These are phyloP conservation scores for Colletotrichum musicola DNA, from an alignment of 2,329 filamentous ascomycete genomes.

Conservation along the genomic window DNA sequence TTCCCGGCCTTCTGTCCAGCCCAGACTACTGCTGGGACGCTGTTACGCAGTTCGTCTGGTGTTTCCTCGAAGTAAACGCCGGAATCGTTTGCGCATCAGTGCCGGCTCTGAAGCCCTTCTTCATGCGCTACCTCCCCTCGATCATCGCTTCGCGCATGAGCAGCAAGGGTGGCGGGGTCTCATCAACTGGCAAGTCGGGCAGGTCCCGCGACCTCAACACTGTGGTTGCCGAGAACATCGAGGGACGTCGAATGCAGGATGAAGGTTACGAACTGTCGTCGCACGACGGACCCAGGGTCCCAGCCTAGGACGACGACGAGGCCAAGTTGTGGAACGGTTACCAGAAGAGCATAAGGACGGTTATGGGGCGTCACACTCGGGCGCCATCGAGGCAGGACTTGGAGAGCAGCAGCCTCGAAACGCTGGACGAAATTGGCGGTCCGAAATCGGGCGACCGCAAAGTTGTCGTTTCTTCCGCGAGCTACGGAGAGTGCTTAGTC, in stretches of 20 bases:
- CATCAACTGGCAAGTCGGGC: not conserved
- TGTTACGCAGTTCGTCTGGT: constrained; percentile 47
- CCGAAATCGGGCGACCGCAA: not conserved
- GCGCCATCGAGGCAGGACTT: not conserved
- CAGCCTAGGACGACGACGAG: constrained; percentile 31
- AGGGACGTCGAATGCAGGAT: constrained; percentile 29
- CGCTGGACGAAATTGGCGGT: constrained; percentile 6
- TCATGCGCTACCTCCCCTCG: constrained; percentile 38
- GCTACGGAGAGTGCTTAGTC: not conserved
- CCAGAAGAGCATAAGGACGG: not conserved
- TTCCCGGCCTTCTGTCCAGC: constrained; percentile 42
- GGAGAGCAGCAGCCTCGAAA: constrained; percentile 14
- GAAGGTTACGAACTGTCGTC: constrained; percentile 34
- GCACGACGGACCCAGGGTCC: constrained; percentile 7
- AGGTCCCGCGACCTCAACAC: constrained; percentile 8
- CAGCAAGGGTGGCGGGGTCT: not conserved
- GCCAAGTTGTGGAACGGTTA: constrained; percentile 30
- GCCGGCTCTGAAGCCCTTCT: constrained; percentile 39
- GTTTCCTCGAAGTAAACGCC: constrained; percentile 33
- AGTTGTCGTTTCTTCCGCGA: constrained; percentile 6
- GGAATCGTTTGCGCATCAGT: constrained; percentile 35
- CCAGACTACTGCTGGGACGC: constrained; percentile 46
- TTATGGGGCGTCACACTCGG: not conserved
- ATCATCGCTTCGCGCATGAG: constrained; percentile 23
- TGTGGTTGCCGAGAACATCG: constrained; percentile 28